Percentiles rank a stretch among this genome's conserved stretches.
Conservation (phyloP, 2,329 filamentous ascomycete species). For the Alternaria consortialis region DNA sequence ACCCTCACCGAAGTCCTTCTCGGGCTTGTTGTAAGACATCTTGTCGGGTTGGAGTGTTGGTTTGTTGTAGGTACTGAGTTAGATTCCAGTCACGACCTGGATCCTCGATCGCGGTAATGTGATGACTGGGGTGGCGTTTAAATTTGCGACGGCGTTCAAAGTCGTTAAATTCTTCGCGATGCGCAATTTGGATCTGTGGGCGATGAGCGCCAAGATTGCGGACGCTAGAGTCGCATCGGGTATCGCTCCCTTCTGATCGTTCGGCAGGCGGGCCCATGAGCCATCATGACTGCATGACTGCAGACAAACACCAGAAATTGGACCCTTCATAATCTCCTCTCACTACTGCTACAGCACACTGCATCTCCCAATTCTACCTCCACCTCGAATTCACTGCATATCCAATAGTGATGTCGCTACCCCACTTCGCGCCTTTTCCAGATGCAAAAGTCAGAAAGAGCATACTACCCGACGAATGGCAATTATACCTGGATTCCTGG, state of each 20-base stretch:
- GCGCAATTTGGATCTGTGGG: slow-evolving; percentile 26
- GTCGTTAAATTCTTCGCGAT: slow-evolving; percentile 28
- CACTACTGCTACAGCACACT: background rate
- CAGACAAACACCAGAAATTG: slow-evolving; percentile 13
- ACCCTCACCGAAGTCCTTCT: slow-evolving; percentile 90
- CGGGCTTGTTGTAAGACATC: slow-evolving; percentile 73
- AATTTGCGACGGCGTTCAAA: slow-evolving; percentile 40
- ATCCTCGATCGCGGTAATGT: slow-evolving; percentile 61
- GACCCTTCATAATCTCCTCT: background rate
- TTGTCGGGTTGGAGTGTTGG: slow-evolving; percentile 32
- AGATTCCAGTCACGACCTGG: slow-evolving; percentile 59
- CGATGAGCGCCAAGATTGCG: slow-evolving; percentile 25
- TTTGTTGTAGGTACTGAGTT: slow-evolving; percentile 30
- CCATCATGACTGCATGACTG: slow-evolving; percentile 38
- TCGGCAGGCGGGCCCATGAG: slow-evolving; percentile 27
- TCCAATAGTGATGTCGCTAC: slow-evolving; percentile 60
- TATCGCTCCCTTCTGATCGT: slow-evolving; percentile 11
- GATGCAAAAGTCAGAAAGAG: slow-evolving; percentile 70
- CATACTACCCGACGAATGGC: slow-evolving; percentile 77
- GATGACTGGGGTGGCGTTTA: slow-evolving; percentile 57
- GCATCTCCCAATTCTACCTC: background rate
- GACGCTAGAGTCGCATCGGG: slow-evolving; percentile 47
- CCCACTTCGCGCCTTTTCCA: slow-evolving; percentile 81
- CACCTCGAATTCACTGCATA: background rate
- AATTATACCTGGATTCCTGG: slow-evolving; percentile 80